These are phyloP conservation scores for Ceriops decandra DNA, from an alignment of 345 rosid species.

Conservation along the genomic window DNA sequence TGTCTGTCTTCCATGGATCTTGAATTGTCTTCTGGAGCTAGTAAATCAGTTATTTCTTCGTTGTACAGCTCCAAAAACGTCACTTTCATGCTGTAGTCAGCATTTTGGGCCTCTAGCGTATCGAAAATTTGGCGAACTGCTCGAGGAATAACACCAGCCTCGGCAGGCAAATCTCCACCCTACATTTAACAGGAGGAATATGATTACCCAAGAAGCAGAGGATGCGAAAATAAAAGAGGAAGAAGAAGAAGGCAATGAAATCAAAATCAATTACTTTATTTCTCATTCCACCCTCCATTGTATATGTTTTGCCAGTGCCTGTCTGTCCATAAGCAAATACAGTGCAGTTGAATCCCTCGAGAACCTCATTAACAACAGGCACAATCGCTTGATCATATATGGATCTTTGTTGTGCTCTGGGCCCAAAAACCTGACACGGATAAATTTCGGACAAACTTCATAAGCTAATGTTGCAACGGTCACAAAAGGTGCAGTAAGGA, in stretches of 20 bases:
- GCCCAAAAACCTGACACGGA: slow-evolving; percentile 72
- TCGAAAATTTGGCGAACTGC: slow-evolving; percentile 87
- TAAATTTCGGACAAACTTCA: not conserved
- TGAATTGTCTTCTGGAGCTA: slow-evolving; percentile 65
- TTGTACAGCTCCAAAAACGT: slow-evolving; percentile 90
- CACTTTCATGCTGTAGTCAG: slow-evolving; percentile 88
- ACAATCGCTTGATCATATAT: slow-evolving; percentile 83
- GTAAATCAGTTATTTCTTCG: slow-evolving; percentile 82
- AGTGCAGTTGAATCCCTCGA: slow-evolving; percentile 92
- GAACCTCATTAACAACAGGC: slow-evolving; percentile 85
- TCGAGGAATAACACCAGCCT: slow-evolving; percentile 90
- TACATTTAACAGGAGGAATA: slow-evolving; percentile 12
- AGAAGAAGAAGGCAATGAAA: not conserved
- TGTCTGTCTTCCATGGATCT: slow-evolving; percentile 63
- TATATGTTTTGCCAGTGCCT: slow-evolving; percentile 82
- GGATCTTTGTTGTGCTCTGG: slow-evolving; percentile 87
- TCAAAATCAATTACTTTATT: slow-evolving; percentile 50
- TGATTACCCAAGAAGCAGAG: not conserved
- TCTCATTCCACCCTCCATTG: slow-evolving; percentile 96
- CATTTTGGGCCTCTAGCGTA: slow-evolving; percentile 75
- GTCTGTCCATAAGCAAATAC: slow-evolving; percentile 96
- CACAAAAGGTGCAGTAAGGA: too few species aligned
- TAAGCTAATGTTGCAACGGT: too few species aligned
- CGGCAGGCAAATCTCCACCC: slow-evolving; percentile 91
- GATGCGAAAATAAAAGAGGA: not conserved